phyloP scores from a whole-genome alignment of 768 basidiomycete genomes.

The Auriscalpium orientale region DNA sequence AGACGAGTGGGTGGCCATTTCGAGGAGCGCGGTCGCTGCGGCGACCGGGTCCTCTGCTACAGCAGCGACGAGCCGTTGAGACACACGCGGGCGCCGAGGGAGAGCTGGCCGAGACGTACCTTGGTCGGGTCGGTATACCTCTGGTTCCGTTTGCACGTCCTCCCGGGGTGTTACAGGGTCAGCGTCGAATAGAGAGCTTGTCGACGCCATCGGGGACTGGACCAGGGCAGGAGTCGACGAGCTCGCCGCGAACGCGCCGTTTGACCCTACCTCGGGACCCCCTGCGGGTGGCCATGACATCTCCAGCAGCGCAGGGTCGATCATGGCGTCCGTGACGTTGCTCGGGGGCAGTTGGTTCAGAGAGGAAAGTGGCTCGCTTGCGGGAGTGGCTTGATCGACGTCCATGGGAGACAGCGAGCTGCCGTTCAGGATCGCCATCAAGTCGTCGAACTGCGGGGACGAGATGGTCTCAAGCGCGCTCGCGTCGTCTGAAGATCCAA shows the following conservation, averaged over 20 bases:
- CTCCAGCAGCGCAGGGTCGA: slow-evolving; percentile 15
- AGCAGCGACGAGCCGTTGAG: slow-evolving; percentile 3
- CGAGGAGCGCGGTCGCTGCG: slow-evolving; percentile 13
- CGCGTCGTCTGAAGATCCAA: not conserved
- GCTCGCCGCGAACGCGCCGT: slow-evolving; percentile 8
- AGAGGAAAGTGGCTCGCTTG: too few relatives aligned
- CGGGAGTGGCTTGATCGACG: not conserved
- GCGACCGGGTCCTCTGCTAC: slow-evolving; percentile 16
- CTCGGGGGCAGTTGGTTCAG: too few relatives aligned
- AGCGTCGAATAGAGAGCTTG: slow-evolving; percentile 15
- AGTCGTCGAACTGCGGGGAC: slow-evolving; percentile 1
- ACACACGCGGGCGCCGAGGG: not conserved
- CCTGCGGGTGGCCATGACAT: not conserved
- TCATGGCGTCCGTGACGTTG: slow-evolving; percentile 8
- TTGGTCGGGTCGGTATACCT: slow-evolving; percentile 19
- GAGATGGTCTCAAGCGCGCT: slow-evolving; percentile 1
- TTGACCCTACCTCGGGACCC: not conserved
- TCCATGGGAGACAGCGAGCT: slow-evolving; percentile 37
- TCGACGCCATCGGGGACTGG: slow-evolving; percentile 12
- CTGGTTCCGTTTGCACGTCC: slow-evolving; percentile 30
- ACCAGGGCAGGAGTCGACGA: slow-evolving; percentile 10
- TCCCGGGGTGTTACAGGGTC: slow-evolving; percentile 26
- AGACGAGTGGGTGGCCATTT: not conserved
- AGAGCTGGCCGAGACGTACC: slow-evolving; percentile 6
- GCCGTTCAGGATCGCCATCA: slow-evolving; percentile 40